Evolutionary conservation across 768 basidiomycete genomes (phyloP), one percentile per base, ranked within the genome.

Genomic region (Mycena leptocephala): DNA sequence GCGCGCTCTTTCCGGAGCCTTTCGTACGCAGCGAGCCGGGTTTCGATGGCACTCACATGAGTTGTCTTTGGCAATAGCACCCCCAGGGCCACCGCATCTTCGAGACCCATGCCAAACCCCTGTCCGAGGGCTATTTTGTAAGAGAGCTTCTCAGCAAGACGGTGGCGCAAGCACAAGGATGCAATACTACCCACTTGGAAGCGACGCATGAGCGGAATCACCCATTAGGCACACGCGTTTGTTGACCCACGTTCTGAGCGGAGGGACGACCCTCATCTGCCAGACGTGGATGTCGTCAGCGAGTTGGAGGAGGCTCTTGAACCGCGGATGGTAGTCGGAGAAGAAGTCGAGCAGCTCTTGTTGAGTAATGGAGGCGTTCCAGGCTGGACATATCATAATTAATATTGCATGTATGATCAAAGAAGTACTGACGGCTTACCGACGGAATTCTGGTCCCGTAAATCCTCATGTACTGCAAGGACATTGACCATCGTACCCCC

Each of bases 251-350:
- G 70, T 73, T 20, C 3, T 2, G 18, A 76, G 71, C 26, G 67
- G 71, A 0, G 76, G 76, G 1, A 73, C 71, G 32, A 68, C 66
- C 13, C 76, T 46, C 76, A 76, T 76, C 61, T 76, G 76, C 76
- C 76, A 76, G 41, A 76, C 26, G n/a, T 73, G 76, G 1, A 76
- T 28, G 20, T 72, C 43, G 3, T 76, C 53, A 8, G 76, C 76
- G 30, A 76, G 76, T 11, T 41, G 22, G n/a, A 76, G 58, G 24
- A 76, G 53, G 2, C 71, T 58, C 48, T 28, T 28, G 41, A 76
- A 76, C 10, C 67, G 37, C 1, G 76, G 76, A 16, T 76, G 76
- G 66, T 73, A 76, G 53, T 76, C 76, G 18, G 43, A 9, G 28
- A 72, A 76, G n/a, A 72, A 68, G 11, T 76, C 66, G 22, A 73